Evolutionary conservation across 352 stramenopile species (phyloP), one percentile per base, ranked within the genome.

Genomic region (Phytophthora sp.): DNA sequence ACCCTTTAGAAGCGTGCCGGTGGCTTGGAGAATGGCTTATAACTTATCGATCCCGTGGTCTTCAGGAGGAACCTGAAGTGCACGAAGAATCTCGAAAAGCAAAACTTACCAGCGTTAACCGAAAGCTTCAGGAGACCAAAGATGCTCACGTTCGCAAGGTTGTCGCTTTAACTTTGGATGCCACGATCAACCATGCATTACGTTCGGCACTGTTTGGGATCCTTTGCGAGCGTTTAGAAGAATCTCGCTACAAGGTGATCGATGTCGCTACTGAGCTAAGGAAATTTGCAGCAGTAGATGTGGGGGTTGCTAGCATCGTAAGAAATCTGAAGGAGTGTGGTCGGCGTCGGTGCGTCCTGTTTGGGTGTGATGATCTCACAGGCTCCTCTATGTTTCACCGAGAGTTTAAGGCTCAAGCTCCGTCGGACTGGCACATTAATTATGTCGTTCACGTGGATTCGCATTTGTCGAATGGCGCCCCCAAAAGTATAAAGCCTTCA

Each of bases 21-120:
- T 89, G 77, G 79, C 73, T 89, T 7, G 77, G 79, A 12, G 44
- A 78, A 41, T 87, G 77, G 77, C 53, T 89, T 26, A 39, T 89
- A 23, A 52, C 7, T 6, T 73, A 73, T 53, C 64, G 37, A 39
- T 46, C 20, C 7, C 52, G 35, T 38, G 46, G 52, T n/a, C 27
- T 62, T 8, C 45, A 73, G 4, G 50, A 69, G 21, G 58, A 57
- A 10, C 18, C 21, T n/a, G 51, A 35, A 46, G 23, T 18, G 11
- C 5, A 42, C 10, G 23, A 48, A 20, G 28, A 10, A 27, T 10
- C 15, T 48, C 37, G 31, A 31, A 30, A 38, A 4, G n/a, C 26
- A 31, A n/a, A 3, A 12, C 32, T 24, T 15, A 8, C 9, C 26
- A 53, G 20, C 2, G 35, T 34, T 8, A 55, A 45, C 13, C 28